Conservation (phyloP, 2,329 filamentous ascomycete species). For the Microdochium nivale region DNA sequence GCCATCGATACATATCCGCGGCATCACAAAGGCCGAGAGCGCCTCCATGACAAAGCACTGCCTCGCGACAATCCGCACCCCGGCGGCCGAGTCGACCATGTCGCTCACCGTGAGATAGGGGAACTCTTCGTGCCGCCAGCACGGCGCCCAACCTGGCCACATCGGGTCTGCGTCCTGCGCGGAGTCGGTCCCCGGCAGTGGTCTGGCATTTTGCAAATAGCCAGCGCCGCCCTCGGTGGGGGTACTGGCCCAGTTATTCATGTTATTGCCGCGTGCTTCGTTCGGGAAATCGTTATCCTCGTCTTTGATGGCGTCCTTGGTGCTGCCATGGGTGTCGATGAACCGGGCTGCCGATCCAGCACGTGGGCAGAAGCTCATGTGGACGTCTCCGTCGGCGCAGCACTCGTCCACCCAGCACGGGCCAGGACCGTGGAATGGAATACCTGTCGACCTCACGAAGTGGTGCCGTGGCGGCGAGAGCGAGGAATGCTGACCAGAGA, state of each 20-base stretch:
- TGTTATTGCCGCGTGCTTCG: background rate
- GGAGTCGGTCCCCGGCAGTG: background rate
- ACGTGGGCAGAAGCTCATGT: constrained; percentile 35
- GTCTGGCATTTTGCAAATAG: constrained; percentile 2
- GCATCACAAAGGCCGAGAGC: constrained; percentile 33
- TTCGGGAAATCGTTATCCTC: constrained; percentile 2
- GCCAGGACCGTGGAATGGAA: constrained; percentile 41
- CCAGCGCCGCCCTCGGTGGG: background rate
- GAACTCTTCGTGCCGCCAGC: constrained; percentile 46
- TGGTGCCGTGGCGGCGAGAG: constrained; percentile 31
- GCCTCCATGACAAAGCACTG: constrained; percentile 39
- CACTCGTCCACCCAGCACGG: constrained; percentile 41
- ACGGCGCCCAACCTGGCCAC: constrained; percentile 29
- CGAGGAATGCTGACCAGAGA: constrained; percentile 34
- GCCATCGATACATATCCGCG: constrained; percentile 24
- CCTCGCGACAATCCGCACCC: constrained; percentile 33
- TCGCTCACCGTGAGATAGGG: constrained; percentile 40
- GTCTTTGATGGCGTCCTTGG: background rate
- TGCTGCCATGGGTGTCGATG: constrained; percentile 6
- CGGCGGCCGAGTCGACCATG: constrained; percentile 32
- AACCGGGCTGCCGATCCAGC: constrained; percentile 23
- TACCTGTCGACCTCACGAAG: constrained; percentile 38
- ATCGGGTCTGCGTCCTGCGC: constrained; percentile 4
- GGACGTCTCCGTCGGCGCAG: constrained; percentile 29
- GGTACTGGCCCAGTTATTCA: background rate